These are phyloP conservation scores for Chaetoceros tenuissimus DNA, from an alignment of 108 stramenopile species.

Conservation along the genomic window DNA sequence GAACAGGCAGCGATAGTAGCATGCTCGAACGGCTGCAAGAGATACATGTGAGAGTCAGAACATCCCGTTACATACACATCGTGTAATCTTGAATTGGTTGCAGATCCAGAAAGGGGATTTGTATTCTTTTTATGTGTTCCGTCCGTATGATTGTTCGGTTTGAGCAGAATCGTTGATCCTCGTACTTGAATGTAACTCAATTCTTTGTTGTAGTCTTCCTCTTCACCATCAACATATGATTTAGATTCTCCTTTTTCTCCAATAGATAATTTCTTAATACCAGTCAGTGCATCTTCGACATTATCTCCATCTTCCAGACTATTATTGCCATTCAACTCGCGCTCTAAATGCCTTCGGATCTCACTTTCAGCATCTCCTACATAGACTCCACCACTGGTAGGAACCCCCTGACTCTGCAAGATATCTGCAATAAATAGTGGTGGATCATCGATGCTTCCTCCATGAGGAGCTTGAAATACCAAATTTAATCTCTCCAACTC, in stretches of 20 bases:
- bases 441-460: conserved; percentile 73
- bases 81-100: conserved; percentile 49
- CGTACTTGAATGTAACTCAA: conserved; percentile 57
- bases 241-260: conserved; percentile 8
- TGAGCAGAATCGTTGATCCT: conserved; percentile 69
- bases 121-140: conserved; percentile 22
- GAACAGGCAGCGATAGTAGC: conserved; percentile 82
- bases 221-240: conserved; percentile 27
- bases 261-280: conserved; percentile 44
- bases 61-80: conserved; percentile 81
- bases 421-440: conserved; percentile 71
- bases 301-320: conserved; percentile 19
- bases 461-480: conserved; percentile 64
- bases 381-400: conserved; percentile 25
- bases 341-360: conserved; percentile 58
- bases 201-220: conserved; percentile 61
- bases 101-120: conserved; percentile 26
- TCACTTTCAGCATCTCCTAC: conserved; percentile 75
- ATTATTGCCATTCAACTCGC: conserved; percentile 47
- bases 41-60: conserved; percentile 84
- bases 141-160: conserved; percentile 36
- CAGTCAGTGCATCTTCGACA: conserved; percentile 31
- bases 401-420: conserved; percentile 44
- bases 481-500: conserved; percentile 75
- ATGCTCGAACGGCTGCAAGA: conserved; percentile 84